phyloP scores from a whole-genome alignment of 2,329 filamentous ascomycete species.

The Exophiala oligosperma region DNA sequence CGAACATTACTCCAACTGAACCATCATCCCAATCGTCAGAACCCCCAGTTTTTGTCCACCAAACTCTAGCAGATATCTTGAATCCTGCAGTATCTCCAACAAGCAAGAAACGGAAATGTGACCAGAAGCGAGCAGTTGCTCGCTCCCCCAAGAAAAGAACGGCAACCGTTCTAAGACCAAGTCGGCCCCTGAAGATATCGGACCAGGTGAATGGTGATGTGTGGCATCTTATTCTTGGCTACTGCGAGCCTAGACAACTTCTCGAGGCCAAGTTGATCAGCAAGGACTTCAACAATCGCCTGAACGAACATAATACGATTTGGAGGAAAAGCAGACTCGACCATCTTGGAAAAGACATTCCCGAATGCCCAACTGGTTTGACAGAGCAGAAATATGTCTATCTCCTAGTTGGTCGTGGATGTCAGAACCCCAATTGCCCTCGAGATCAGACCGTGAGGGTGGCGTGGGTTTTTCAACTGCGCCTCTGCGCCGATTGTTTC shows the following conservation, averaged over 20 bases:
- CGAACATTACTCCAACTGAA: too few species aligned
- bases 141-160: neutral
- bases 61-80: too few species aligned
- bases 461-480: conserved; percentile 27
- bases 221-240: conserved; percentile 26
- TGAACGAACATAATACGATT: conserved; percentile 21
- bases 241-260: conserved; percentile 25
- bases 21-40: too few species aligned
- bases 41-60: too few species aligned
- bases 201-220: conserved; percentile 23
- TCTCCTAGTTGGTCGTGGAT: conserved; percentile 26
- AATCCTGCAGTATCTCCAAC: too few species aligned
- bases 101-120: neutral
- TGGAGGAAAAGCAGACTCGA: conserved; percentile 25
- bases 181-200: conserved; percentile 15
- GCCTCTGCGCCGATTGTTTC: conserved; percentile 27
- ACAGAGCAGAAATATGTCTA: conserved; percentile 28
- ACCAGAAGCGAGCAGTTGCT: neutral
- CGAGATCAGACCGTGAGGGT: conserved; percentile 22
- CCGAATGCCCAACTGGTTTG: conserved; percentile 23
- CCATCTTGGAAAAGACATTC: conserved; percentile 20
- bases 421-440: conserved; percentile 25
- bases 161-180: neutral
- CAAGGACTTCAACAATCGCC: conserved; percentile 18
- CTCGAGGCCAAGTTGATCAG: conserved; percentile 25